Conservation (phyloP, 192 early-diverging fungal genomes). For the Coemansia sp. region DNA sequence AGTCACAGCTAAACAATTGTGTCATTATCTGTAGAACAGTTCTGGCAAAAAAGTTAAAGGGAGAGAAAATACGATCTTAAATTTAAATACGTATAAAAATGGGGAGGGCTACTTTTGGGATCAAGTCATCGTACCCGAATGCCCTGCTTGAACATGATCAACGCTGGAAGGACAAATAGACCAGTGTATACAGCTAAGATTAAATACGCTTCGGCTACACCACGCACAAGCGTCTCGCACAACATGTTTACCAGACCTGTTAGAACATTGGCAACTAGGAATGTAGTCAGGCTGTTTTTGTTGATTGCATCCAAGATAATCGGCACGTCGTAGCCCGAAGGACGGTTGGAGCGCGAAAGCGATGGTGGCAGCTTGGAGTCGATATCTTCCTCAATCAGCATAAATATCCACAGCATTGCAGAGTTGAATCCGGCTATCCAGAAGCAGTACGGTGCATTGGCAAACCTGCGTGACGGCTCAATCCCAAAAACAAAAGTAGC, state of each 20-base stretch:
- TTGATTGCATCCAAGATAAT: slow-evolving; percentile 71
- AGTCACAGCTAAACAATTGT: no score
- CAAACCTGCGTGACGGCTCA: slow-evolving; percentile 72
- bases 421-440: slow-evolving; percentile 78
- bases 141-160: slow-evolving; percentile 23
- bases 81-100: background rate
- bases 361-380: slow-evolving; percentile 53
- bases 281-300: slow-evolving; percentile 78
- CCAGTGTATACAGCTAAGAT: slow-evolving; percentile 61
- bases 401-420: slow-evolving; percentile 60
- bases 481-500: slow-evolving; percentile 59
- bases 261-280: slow-evolving; percentile 86
- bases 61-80: background rate
- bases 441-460: slow-evolving; percentile 74
- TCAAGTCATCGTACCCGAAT: slow-evolving; percentile 28
- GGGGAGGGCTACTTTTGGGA: slow-evolving; percentile 9
- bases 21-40: no score
- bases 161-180: slow-evolving; percentile 49
- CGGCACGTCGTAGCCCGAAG: slow-evolving; percentile 56
- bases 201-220: slow-evolving; percentile 34
- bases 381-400: slow-evolving; percentile 62
- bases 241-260: slow-evolving; percentile 86
- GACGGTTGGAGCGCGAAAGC: slow-evolving; percentile 38
- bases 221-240: slow-evolving; percentile 73
- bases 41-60: no score